phyloP scores from a whole-genome alignment of 2,329 filamentous ascomycete genomes.

The Talaromyces sp. region DNA sequence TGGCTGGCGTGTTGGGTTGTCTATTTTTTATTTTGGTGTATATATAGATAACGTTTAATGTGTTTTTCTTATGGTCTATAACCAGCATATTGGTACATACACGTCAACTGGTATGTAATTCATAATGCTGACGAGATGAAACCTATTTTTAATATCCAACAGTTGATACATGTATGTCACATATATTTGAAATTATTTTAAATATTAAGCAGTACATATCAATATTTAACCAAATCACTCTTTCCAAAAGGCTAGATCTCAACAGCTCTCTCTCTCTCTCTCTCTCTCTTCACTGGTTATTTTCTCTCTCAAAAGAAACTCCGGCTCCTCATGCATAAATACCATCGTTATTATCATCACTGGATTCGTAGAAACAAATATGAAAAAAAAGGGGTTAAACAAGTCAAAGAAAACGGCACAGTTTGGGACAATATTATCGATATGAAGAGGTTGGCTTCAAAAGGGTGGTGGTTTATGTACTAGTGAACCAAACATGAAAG shows the following conservation, averaged over 20 bases:
- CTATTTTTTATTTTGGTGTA: neutral
- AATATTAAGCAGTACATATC: neutral
- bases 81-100: neutral
- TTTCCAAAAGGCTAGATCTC: too few relatives aligned
- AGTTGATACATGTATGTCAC: neutral
- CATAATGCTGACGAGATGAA: neutral
- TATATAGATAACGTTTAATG: neutral
- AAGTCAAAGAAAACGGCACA: neutral
- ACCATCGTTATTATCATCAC: neutral
- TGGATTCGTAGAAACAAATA: neutral
- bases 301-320: neutral
- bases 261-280: neutral
- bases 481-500: neutral
- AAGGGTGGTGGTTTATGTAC: neutral
- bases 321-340: neutral
- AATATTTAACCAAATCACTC: neutral
- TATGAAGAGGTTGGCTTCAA: neutral
- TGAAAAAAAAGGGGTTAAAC: neutral
- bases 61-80: neutral
- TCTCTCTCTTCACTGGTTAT: neutral
- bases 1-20: neutral
- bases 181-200: neutral
- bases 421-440: neutral
- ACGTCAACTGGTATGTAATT: neutral
- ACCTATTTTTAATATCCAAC: neutral